These are phyloP conservation scores for Dysphania ambrosioides DNA, from an alignment of 148 eudicot species.

Conservation along the genomic window DNA sequence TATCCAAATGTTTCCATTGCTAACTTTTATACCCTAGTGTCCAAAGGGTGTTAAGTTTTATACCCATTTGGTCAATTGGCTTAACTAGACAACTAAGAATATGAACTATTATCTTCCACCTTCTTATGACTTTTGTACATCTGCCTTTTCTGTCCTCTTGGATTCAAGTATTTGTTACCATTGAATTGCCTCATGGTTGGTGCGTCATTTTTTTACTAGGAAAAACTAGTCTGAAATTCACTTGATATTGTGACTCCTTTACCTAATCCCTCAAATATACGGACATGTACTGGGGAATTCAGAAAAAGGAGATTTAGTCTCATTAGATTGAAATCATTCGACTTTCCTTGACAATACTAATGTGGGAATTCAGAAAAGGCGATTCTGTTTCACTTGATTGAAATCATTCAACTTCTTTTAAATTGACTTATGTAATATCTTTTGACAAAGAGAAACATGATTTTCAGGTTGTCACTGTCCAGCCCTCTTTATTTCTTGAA, in stretches of 20 bases:
- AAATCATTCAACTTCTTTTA: background rate
- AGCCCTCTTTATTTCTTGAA: slow-evolving; percentile 88
- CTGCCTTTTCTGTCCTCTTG: background rate
- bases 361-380: background rate
- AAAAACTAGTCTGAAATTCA: too few relatives aligned
- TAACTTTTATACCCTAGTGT: too few relatives aligned
- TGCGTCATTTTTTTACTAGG: too few relatives aligned
- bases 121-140: background rate
- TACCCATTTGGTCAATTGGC: too few relatives aligned
- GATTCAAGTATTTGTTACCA: too few relatives aligned
- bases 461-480: slow-evolving; percentile 66
- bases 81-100: too few relatives aligned
- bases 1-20: too few relatives aligned
- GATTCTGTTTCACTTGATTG: background rate
- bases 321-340: background rate
- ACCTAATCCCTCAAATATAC: background rate
- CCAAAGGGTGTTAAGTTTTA: too few relatives aligned
- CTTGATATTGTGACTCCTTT: background rate
- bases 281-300: background rate
- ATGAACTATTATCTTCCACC: too few relatives aligned
- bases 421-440: background rate
- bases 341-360: too few relatives aligned
- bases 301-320: background rate
- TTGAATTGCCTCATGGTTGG: too few relatives aligned
- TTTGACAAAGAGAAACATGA: background rate